Base-by-base conservation (phyloP, 2,329 filamentous ascomycete genomes). In the Pezicula radicicola region DNA sequence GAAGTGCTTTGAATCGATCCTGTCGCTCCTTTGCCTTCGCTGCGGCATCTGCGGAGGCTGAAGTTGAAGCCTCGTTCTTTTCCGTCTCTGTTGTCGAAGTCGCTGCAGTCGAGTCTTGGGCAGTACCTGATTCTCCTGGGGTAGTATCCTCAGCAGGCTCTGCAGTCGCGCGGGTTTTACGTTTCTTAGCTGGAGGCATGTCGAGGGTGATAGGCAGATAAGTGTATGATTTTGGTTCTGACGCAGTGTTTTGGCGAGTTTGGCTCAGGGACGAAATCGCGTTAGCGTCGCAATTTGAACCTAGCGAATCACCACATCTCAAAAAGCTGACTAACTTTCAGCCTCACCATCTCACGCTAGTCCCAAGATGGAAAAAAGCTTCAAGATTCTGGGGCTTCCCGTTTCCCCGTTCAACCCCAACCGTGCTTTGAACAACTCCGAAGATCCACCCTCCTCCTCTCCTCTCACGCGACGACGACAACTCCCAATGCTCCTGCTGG, bases 1-100 rank as follows among this genome's bases (percentile, higher is more conserved):
- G 85, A 15, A 97, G 83, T 3, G 89, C 88, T 68, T 91, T 92
- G 77, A 97, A 97, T 58, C 89, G 85, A 46, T 89, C 89, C 70
- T 85, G 75, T 51, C 91, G 84, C 50, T 92, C 87, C 60, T 83
- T 74, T 28, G 80, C 74, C 61, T 80, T 79, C 27, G 68, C 60
- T 16, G 70, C 63, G n/a, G 73, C 69, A 39, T 66, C 57, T 45
- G 64, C 51, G 7, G 62, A 44, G 7, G 53, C 44, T 25, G 60
- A 54, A 19, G 58, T 28, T 27, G 60, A 53, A 27, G 58, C 44
- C 19, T 58, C 58, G 15, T 46, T 40, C 37, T 47, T 42, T 2
- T 37, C 33, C 9, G 53, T 3, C 21, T 50, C 52, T 51, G 46
- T 46, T 55, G 51, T 48, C 16, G 50, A 25, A 35, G 37, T n/a